These are phyloP conservation scores for Paecilomyces niveus DNA, from an alignment of 2,329 filamentous ascomycete genomes.

Conservation along the genomic window DNA sequence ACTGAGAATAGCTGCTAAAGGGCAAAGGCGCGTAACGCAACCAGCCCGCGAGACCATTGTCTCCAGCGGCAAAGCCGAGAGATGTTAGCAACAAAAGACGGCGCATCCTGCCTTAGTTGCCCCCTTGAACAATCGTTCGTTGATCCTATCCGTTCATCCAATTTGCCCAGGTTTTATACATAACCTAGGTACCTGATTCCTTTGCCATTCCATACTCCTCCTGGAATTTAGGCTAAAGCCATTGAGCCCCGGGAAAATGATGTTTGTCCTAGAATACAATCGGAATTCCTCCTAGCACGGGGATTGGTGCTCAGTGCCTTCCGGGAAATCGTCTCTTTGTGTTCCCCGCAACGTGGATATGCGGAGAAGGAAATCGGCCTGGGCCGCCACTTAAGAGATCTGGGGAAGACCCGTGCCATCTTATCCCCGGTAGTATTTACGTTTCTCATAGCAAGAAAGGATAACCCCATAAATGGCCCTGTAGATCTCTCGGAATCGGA, in stretches of 20 bases:
- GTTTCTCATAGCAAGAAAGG: background rate
- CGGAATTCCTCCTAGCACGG: background rate
- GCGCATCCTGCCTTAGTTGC: conserved; percentile 1
- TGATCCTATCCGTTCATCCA: background rate
- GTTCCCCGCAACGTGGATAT: background rate
- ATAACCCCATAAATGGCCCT: background rate
- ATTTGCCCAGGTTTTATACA: background rate
- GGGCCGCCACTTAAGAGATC: background rate
- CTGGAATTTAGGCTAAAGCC: background rate
- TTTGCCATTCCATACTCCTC: background rate
- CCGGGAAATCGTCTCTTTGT: background rate
- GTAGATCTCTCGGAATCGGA: background rate
- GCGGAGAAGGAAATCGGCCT: background rate
- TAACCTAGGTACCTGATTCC: background rate
- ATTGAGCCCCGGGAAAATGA: background rate
- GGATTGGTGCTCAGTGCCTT: background rate
- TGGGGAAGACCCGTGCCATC: background rate
- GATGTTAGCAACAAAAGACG: conserved; percentile 3
- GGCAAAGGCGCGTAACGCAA: conserved; percentile 55
- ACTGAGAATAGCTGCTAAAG: conserved; percentile 28
- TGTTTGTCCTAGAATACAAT: background rate
- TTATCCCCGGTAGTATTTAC: background rate
- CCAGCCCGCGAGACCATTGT: conserved; percentile 58
- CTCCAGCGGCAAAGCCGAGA: conserved; percentile 39
- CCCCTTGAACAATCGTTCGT: background rate